phyloP scores from a whole-genome alignment of 768 basidiomycete species.

The Clathrus columnatus region DNA sequence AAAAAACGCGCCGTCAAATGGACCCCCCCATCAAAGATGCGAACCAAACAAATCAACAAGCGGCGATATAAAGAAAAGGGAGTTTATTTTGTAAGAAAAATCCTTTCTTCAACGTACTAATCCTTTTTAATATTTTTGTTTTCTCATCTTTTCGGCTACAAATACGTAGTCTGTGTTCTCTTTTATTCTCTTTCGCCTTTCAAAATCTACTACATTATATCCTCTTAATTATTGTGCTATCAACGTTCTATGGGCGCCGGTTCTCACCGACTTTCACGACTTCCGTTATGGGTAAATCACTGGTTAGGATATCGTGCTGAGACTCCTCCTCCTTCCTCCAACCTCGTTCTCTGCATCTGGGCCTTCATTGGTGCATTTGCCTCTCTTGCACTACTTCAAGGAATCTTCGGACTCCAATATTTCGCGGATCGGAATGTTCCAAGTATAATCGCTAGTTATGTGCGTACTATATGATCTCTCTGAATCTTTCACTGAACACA shows the following conservation, averaged over 20 bases:
- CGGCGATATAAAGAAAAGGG: too few relatives aligned
- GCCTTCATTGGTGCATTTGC: neutral
- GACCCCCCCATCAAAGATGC: too few relatives aligned
- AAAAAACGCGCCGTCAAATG: too few relatives aligned
- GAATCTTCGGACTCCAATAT: neutral
- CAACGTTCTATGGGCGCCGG: neutral
- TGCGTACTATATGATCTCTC: neutral
- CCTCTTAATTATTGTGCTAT: neutral
- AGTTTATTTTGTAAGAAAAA: too few relatives aligned
- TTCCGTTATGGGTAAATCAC: neutral
- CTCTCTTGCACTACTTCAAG: neutral
- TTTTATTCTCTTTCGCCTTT: too few relatives aligned
- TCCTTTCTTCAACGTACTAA: too few relatives aligned
- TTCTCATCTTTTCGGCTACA: too few relatives aligned
- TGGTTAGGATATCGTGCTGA: neutral
- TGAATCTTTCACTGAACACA: neutral
- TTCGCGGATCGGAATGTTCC: neutral
- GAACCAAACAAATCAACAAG: too few relatives aligned
- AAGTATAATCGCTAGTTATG: neutral
- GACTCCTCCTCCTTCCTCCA: neutral
- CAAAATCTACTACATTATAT: neutral
- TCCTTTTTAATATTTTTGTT: too few relatives aligned
- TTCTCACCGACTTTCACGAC: neutral
- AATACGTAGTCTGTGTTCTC: too few relatives aligned
- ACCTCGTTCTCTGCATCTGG: neutral